These are phyloP conservation scores for Globisporangium sylvaticum DNA, from an alignment of 352 stramenopile genomes.

Conservation along the genomic window DNA sequence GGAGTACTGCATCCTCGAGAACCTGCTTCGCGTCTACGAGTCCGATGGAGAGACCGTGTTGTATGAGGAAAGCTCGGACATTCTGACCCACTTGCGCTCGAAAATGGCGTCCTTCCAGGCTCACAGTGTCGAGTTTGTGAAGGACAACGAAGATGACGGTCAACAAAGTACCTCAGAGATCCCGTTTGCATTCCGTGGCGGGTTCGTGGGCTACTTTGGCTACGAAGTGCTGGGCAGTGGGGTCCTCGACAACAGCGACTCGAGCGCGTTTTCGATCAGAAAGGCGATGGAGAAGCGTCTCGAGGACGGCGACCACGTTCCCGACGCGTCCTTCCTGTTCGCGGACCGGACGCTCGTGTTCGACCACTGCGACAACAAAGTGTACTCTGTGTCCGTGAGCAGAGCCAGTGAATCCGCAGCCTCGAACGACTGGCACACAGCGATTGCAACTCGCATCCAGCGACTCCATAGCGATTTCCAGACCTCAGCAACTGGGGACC, in stretches of 20 bases:
- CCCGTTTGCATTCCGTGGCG: conserved; percentile 78
- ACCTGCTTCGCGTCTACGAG: conserved; percentile 37
- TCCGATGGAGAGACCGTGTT: conserved; percentile 8
- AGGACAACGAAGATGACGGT: conserved; percentile 4
- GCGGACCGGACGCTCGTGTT: conserved; percentile 86
- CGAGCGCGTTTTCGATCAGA: conserved; percentile 22
- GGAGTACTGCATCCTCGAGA: conserved; percentile 60
- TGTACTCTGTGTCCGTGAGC: conserved; percentile 74
- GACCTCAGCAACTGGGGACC: neutral
- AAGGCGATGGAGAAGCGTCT: conserved; percentile 25
- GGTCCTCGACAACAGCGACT: conserved; percentile 14
- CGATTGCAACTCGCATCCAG: conserved; percentile 1
- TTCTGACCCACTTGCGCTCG: conserved; percentile 39
- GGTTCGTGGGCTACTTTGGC: conserved; percentile 87
- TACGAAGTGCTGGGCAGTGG: conserved; percentile 72
- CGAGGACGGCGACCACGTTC: conserved; percentile 36
- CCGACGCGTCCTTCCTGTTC: conserved; percentile 90
- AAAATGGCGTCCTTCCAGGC: conserved; percentile 29
- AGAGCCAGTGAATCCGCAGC: conserved; percentile 19
- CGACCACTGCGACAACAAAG: conserved; percentile 68
- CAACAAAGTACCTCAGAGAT: conserved; percentile 13
- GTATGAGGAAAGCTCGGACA: conserved; percentile 24
- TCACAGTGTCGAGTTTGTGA: conserved; percentile 28
- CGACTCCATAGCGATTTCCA: conserved; percentile 11
- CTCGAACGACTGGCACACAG: conserved; percentile 10